Evolutionary conservation across 164 flowering plant genomes (phyloP).

Genomic region (Annona squamosa): DNA sequence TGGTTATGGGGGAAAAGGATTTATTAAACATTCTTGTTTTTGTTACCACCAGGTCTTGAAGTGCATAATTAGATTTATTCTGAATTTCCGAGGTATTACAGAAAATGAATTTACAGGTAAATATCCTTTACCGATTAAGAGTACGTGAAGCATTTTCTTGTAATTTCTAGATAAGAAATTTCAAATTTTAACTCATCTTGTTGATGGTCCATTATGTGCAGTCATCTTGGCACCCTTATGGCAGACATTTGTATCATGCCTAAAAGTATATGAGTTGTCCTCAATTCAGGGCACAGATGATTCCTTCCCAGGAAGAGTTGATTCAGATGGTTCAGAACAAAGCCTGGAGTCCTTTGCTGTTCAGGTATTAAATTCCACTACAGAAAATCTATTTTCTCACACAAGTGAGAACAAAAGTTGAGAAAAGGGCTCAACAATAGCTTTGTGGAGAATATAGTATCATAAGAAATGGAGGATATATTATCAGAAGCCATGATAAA

Average conservation of each 20-base stretch:
- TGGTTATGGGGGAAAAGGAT: neutral
- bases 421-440: neutral
- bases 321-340: slow-evolving; percentile 89
- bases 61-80: slow-evolving; percentile 90
- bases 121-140: slow-evolving; percentile 4
- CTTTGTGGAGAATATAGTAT: neutral
- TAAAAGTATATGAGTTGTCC: slow-evolving; percentile 57
- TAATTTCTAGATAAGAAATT: neutral
- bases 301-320: slow-evolving; percentile 64
- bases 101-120: slow-evolving; percentile 62
- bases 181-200: neutral
- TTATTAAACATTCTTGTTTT: neutral
- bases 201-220: slow-evolving; percentile 22
- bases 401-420: neutral
- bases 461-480: neutral
- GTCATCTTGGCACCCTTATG: slow-evolving; percentile 70
- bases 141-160: neutral
- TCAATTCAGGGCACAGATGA: slow-evolving; percentile 64
- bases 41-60: slow-evolving; percentile 57
- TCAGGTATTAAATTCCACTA: slow-evolving; percentile 43
- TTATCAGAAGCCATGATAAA: neutral
- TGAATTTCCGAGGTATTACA: slow-evolving; percentile 58
- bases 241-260: slow-evolving; percentile 81
- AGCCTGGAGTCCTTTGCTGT: slow-evolving; percentile 85
- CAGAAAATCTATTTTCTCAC: neutral